These are phyloP conservation scores for Fraxinus pennsylvanica DNA, from an alignment of 257 asterid genomes.

Conservation along the genomic window DNA sequence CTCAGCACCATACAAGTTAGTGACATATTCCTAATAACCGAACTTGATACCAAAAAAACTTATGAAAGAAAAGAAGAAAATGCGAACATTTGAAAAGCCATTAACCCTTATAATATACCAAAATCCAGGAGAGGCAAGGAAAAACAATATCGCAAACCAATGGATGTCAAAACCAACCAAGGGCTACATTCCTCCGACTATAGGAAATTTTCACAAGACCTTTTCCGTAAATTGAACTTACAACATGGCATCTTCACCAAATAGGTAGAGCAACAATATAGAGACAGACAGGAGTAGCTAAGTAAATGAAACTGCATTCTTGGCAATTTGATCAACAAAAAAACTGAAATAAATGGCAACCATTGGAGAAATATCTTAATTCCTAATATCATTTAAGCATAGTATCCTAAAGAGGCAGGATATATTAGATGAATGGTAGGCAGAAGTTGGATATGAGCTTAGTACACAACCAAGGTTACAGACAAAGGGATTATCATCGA, in stretches of 20 bases:
- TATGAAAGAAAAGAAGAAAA: constrained; percentile 9
- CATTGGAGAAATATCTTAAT: neutral
- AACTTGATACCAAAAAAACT: constrained; percentile 13
- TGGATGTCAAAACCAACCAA: constrained; percentile 4
- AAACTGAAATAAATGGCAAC: neutral
- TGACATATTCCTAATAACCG: constrained; percentile 14
- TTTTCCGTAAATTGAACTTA: no score
- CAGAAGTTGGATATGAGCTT: constrained; percentile 12
- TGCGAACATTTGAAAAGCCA: neutral
- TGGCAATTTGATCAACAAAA: constrained; percentile 8
- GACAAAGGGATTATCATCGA: constrained; percentile 1
- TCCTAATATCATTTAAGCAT: neutral
- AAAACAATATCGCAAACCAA: neutral
- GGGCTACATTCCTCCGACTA: neutral
- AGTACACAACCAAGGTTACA: neutral
- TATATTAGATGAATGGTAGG: neutral
- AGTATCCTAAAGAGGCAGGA: neutral
- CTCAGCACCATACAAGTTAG: constrained; percentile 25
- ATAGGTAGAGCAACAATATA: neutral
- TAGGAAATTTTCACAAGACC: neutral
- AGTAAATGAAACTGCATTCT: neutral
- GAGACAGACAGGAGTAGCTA: neutral
- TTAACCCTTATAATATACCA: constrained; percentile 1
- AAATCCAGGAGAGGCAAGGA: constrained; percentile 13
- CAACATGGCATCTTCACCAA: neutral